Base-by-base conservation (phyloP, 345 rosid species). In the Psidium friedrichsthalianum region DNA sequence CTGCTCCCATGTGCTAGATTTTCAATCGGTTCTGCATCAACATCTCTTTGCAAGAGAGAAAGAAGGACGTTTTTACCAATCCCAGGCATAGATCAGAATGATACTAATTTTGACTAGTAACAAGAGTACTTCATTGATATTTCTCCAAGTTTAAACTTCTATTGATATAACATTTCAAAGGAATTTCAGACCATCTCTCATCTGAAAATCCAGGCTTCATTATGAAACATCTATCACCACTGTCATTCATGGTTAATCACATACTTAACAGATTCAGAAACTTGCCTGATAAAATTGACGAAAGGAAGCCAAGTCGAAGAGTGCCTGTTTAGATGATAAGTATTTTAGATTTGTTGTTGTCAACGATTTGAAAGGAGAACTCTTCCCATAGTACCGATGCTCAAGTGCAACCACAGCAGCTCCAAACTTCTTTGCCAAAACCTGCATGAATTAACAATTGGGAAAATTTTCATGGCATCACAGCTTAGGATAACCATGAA, bases 311-410 rank as follows among this genome's bases (percentile, higher is more conserved):
- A 97, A 90, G 90, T 95, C 98, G 56, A 88, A 93, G 82, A 95
- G 96, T 6, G 99, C 95, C 87, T 95, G 99, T 84, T 97, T 93
- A 36, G 98, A 97, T 20, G 99, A 97, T 85, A 97, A 94, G 88
- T 92, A 97, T 89, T 91, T 96, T 90, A 97, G 93, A 85, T 97
- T 95, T 87, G 92, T 87, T 5, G 96, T 95, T 29, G 90, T 87
- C 53, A 91, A 86, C 27, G 96, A 93, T 52, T 91, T 87, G 87
- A 97, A 94, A 18, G 99, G 99, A 5, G 92, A 90, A 86, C 98
- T 97, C 90, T 95, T 95, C 76, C 98, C 98, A 84, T 97, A 97
- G 87, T 97, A 97, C 57, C 98, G 98, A 89, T 97, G 99, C 92
- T 97, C 98, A 10, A 97, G 95, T 13, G 99, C 91, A 89, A 97